Evolutionary conservation across 768 basidiomycete species (phyloP).

Genomic region (Grammothele lineata): DNA sequence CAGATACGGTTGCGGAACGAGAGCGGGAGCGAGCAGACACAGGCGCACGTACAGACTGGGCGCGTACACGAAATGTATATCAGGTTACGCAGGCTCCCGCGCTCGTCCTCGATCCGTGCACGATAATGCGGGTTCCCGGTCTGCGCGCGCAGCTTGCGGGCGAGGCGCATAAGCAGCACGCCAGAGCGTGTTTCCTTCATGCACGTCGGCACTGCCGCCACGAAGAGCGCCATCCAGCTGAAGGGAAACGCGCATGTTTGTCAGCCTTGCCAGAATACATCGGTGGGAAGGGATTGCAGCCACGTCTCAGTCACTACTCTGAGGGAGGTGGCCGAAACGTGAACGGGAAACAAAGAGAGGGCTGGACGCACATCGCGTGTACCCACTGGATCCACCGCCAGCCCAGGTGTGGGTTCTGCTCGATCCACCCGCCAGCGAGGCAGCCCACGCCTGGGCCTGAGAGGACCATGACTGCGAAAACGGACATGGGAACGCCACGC

Average conservation of each 20-base stretch:
- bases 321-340: too few relatives aligned
- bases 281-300: too few relatives aligned
- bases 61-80: conserved; percentile 69
- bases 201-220: conserved; percentile 46
- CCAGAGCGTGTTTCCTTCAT: conserved; percentile 72
- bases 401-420: conserved; percentile 48
- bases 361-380: conserved; percentile 48
- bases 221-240: conserved; percentile 50
- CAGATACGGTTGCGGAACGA: too few relatives aligned
- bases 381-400: conserved; percentile 91
- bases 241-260: too few relatives aligned
- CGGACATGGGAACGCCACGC: conserved; percentile 74
- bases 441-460: conserved; percentile 64
- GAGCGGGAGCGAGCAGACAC: not conserved
- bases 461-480: conserved; percentile 61
- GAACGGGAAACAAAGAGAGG: not conserved
- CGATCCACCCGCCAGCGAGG: conserved; percentile 61
- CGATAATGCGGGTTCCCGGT: conserved; percentile 62
- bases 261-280: too few relatives aligned
- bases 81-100: conserved; percentile 47
- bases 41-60: conserved; percentile 54
- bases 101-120: conserved; percentile 61
- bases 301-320: too few relatives aligned
- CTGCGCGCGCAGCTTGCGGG: conserved; percentile 57
- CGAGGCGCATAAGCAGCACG: conserved; percentile 64